A percentile compares a stretch with the other conserved stretches of the same genome.
Conservation (phyloP, 139 green algal species). For the Chlorokybus atmophyticus region DNA sequence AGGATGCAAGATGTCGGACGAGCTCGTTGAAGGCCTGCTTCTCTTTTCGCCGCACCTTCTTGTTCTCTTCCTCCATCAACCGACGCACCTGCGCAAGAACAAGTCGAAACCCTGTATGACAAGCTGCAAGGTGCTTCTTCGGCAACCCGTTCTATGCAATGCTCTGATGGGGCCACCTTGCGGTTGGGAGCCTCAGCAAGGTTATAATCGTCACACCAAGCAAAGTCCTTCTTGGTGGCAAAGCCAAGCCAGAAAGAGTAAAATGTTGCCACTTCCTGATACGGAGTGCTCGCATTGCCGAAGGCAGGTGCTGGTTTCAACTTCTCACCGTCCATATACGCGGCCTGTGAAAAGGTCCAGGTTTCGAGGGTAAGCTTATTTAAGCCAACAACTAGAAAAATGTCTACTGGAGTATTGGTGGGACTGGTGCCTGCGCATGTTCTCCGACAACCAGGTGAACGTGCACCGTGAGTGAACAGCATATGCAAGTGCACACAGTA, state of each 20-base stretch:
- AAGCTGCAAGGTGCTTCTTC: too few species aligned
- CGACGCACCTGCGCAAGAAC: slow-evolving; percentile 46
- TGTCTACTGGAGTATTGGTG: too few species aligned
- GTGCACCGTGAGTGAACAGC: too few species aligned
- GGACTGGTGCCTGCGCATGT: too few species aligned
- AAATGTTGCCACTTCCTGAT: slow-evolving; percentile 55
- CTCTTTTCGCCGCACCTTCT: slow-evolving; percentile 37
- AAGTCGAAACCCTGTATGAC: too few species aligned
- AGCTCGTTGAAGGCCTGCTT: slow-evolving; percentile 61
- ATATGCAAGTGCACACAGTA: too few species aligned
- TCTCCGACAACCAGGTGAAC: too few species aligned
- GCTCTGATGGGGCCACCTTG: too few species aligned
- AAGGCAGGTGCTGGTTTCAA: slow-evolving; percentile 15
- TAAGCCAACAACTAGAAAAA: too few species aligned
- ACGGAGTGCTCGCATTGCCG: slow-evolving; percentile 22
- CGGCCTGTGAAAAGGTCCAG: neutral
- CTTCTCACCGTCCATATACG: neutral
- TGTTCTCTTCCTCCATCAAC: slow-evolving; percentile 87
- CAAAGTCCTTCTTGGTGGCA: slow-evolving; percentile 60
- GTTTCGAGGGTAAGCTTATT: too few species aligned
- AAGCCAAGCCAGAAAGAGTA: slow-evolving; percentile 76
- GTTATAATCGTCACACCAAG: slow-evolving; percentile 79
- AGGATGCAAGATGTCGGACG: slow-evolving; percentile 70
- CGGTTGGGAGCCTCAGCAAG: slow-evolving; percentile 57
- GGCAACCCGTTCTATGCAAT: too few species aligned